phyloP scores from a whole-genome alignment of 768 basidiomycete genomes.

The Suillus cothurnatus region DNA sequence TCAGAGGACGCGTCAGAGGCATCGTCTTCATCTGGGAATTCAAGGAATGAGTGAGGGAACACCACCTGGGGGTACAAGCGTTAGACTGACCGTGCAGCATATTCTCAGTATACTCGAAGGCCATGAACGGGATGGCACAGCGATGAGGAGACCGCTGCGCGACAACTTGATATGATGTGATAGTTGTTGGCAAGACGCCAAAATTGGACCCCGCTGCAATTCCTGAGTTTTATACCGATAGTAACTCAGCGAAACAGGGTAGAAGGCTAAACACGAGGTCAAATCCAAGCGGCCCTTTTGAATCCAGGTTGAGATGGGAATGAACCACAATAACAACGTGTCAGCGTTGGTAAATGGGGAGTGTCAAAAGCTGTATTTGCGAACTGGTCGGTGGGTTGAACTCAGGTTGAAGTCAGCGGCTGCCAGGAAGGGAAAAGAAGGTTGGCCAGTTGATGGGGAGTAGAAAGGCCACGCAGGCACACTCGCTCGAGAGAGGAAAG shows the following conservation, averaged over 20 bases:
- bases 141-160: slow-evolving; percentile 11
- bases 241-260: slow-evolving; percentile 42
- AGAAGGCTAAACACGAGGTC: slow-evolving; percentile 40
- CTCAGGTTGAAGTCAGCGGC: slow-evolving; percentile 7
- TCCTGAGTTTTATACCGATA: slow-evolving; percentile 42
- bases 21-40: slow-evolving; percentile 33
- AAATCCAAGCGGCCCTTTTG: slow-evolving; percentile 35
- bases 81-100: slow-evolving; percentile 18
- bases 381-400: slow-evolving; percentile 12
- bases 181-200: slow-evolving; percentile 37
- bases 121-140: slow-evolving; percentile 23
- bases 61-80: not conserved
- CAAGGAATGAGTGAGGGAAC: not conserved
- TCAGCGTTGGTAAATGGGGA: slow-evolving; percentile 16
- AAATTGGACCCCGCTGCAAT: slow-evolving; percentile 41
- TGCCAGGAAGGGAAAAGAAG: slow-evolving; percentile 16
- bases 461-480: slow-evolving; percentile 18
- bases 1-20: slow-evolving; percentile 45
- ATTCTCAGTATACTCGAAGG: slow-evolving; percentile 30
- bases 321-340: slow-evolving; percentile 17
- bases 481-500: slow-evolving; percentile 16
- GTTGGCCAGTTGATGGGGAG: slow-evolving; percentile 30
- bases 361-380: slow-evolving; percentile 16
- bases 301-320: slow-evolving; percentile 28
- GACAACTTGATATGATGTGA: slow-evolving; percentile 30